phyloP scores from a whole-genome alignment of 352 stramenopile genomes.

The Phytophthora pluvialis region DNA sequence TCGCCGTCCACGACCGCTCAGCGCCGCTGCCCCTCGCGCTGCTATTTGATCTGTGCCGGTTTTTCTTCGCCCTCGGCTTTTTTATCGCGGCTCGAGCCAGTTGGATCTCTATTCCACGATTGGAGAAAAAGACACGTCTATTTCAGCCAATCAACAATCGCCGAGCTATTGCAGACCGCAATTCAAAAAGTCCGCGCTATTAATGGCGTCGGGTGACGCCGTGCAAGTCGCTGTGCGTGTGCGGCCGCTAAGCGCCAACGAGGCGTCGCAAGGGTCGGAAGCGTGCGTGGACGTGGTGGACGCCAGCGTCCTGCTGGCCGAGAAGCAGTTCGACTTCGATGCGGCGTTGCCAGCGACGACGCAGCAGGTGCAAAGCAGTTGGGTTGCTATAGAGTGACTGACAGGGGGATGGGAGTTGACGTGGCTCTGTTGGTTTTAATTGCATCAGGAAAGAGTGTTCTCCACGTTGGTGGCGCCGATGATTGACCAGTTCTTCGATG shows the following conservation, averaged over 20 bases:
- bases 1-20: slow-evolving; percentile 35
- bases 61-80: slow-evolving; percentile 26
- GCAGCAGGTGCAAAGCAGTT: slow-evolving; percentile 21
- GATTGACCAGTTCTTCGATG: slow-evolving; percentile 90
- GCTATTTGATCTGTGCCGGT: slow-evolving; percentile 35
- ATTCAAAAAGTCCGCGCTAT: too few species aligned
- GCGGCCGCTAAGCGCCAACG: slow-evolving; percentile 41
- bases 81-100: slow-evolving; percentile 36
- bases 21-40: slow-evolving; percentile 16
- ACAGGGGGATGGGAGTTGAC: neutral
- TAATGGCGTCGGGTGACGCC: neutral
- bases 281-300: slow-evolving; percentile 36
- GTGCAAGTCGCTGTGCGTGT: slow-evolving; percentile 46
- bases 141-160: slow-evolving; percentile 31
- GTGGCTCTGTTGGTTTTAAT: neutral
- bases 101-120: slow-evolving; percentile 36
- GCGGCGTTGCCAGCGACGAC: slow-evolving; percentile 61
- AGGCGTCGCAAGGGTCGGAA: slow-evolving; percentile 34
- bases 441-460: slow-evolving; percentile 58
- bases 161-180: too few species aligned
- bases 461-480: slow-evolving; percentile 60
- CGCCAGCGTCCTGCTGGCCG: slow-evolving; percentile 32
- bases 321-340: slow-evolving; percentile 82
- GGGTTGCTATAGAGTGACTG: neutral
- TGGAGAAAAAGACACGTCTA: slow-evolving; percentile 16